Base-by-base conservation (phyloP, 2,329 filamentous ascomycete genomes). In the Epichloe gansuensis region DNA sequence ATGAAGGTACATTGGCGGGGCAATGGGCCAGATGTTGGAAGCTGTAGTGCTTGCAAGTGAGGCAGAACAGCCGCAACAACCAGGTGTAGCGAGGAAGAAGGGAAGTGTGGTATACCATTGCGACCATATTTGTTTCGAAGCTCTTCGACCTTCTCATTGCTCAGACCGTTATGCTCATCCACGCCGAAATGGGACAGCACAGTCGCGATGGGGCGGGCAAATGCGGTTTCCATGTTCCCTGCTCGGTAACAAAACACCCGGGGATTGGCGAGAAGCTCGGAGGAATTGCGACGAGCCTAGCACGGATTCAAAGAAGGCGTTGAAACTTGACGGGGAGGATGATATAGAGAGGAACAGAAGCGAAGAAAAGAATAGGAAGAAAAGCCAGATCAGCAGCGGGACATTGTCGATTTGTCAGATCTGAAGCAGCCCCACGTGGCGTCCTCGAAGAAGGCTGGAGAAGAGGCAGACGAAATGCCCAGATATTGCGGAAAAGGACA, bases 211-310 rank as follows among this genome's bases (percentile, higher is more conserved):
- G 80, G 70, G 62, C 73, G 75, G 58, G 78, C 72, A 62, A 80
- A 85, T 58, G 82, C 81, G 71, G 73, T 76, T 59, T 85, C 80
- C 82, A 86, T 85, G 57, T 58, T 62, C 59, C 51, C 28, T 48
- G 46, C 41, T 42, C 42, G 58, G 46, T 47, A 44, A 50, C 43
- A 48, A 55, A 51, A 53, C 53, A 54, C 50, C 48, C 50, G 51
- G 23, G 31, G 34, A 13, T 50, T 37, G 52, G 52, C 45, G 43
- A 43, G 9, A 31, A 35, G 23, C 21, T 35, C 37, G 9, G 21
- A 23, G 25, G 21, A 12, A 8, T 35, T 47, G 46, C 52, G 52
- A 54, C 41, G 42, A 51, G 46, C 49, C 54, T 45, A 51, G 34
- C 44, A 43, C 21, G 46, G 45, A 52, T 17, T 21, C 25, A 45